These are phyloP conservation scores for Saccharata proteae DNA, from an alignment of 2,329 filamentous ascomycete genomes.

Conservation along the genomic window DNA sequence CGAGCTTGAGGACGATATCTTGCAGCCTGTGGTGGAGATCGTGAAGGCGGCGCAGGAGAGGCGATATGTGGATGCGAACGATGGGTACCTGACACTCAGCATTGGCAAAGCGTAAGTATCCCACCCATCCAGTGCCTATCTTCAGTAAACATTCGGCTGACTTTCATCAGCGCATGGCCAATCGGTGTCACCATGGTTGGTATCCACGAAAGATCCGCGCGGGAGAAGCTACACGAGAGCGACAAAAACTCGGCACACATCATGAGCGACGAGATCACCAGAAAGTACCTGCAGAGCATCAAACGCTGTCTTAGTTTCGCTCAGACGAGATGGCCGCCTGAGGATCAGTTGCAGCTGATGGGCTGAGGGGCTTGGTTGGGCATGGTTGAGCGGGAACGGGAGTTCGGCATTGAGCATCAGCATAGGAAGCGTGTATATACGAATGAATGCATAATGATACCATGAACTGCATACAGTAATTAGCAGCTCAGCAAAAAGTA, in stretches of 20 bases:
- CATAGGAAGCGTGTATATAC: too few relatives aligned
- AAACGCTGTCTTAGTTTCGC: conserved; percentile 94
- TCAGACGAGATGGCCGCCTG: conserved; percentile 90
- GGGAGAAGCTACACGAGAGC: conserved; percentile 83
- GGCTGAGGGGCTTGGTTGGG: too few relatives aligned
- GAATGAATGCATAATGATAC: too few relatives aligned
- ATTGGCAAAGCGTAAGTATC: conserved; percentile 68
- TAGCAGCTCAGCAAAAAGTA: too few relatives aligned
- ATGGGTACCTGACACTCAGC: conserved; percentile 82
- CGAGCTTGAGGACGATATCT: conserved; percentile 64
- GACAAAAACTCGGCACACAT: conserved; percentile 76
- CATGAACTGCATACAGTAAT: too few relatives aligned
- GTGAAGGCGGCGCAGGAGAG: conserved; percentile 81
- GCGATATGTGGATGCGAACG: conserved; percentile 90
- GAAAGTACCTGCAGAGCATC: conserved; percentile 95
- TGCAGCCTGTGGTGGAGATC: conserved; percentile 81
- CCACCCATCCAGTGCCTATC: too few relatives aligned
- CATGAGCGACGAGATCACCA: conserved; percentile 89
- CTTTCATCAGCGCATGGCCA: conserved; percentile 60
- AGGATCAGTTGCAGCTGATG: conserved; percentile 90
- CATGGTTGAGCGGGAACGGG: too few relatives aligned
- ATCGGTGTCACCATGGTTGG: conserved; percentile 99
- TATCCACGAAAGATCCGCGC: conserved; percentile 91
- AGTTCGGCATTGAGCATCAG: too few relatives aligned
- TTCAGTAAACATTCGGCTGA: too few relatives aligned